phyloP scores from a whole-genome alignment of 495 filamentous ascomycete genomes.

The Tuber aestivum region DNA sequence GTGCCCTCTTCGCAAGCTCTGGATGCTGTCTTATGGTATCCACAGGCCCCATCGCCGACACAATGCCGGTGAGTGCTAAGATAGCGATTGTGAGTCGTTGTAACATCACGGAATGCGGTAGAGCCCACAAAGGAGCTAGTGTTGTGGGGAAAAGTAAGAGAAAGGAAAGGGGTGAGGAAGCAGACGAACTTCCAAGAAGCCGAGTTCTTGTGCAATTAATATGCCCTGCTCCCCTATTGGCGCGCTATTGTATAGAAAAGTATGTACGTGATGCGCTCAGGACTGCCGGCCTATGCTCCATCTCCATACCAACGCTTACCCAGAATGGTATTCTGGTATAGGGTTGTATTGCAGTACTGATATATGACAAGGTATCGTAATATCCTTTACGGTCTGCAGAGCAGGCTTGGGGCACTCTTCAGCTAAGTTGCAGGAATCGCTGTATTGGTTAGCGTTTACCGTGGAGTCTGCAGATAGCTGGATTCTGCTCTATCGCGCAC shows the following conservation, averaged over 20 bases:
- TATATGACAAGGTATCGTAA: not conserved
- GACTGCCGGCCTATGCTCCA: not conserved
- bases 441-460: not conserved
- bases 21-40: constrained; percentile 15
- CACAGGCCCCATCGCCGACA: not conserved
- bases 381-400: not conserved
- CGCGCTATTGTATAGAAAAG: not conserved
- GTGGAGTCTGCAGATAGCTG: not conserved
- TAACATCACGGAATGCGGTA: not conserved
- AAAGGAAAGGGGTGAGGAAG: not conserved
- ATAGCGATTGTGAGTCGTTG: not conserved
- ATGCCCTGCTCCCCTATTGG: not conserved
- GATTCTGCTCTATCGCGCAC: not conserved
- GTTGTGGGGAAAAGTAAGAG: not conserved
- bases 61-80: not conserved
- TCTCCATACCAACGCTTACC: not conserved
- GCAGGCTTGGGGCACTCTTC: not conserved
- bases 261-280: not conserved
- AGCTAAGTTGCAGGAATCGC: not conserved
- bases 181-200: not conserved
- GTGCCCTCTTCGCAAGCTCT: not conserved
- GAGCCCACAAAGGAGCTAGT: not conserved
- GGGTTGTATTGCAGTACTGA: not conserved
- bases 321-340: not conserved
- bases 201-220: not conserved